Conservation (phyloP, 345 rosid genomes). For the Pistacia atlantica region DNA sequence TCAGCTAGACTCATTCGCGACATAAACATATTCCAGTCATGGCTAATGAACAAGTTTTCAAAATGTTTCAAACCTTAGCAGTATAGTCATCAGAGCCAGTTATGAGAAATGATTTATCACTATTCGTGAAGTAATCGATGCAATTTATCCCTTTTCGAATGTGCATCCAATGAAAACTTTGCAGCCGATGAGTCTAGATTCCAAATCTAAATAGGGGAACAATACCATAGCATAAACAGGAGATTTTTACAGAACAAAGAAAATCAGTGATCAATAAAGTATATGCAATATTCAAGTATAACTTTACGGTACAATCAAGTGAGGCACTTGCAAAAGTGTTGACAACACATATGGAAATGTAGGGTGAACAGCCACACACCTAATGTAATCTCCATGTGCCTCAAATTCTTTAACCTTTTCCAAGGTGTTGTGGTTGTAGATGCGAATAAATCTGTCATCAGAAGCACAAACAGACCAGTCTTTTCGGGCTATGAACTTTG, state of each 20-base stretch:
- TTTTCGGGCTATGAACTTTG: no score
- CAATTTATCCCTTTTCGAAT: conserved; percentile 88
- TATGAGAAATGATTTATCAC: conserved; percentile 72
- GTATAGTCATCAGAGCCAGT: conserved; percentile 93
- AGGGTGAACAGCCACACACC: conserved; percentile 81
- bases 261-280: conserved; percentile 10
- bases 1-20: background rate
- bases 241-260: background rate
- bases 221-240: background rate
- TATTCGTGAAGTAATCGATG: conserved; percentile 74
- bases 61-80: conserved; percentile 76
- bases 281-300: conserved; percentile 22
- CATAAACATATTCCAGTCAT: background rate
- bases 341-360: conserved; percentile 72
- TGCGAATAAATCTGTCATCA: conserved; percentile 78
- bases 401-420: conserved; percentile 90
- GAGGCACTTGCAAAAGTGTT: conserved; percentile 98
- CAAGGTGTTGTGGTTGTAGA: conserved; percentile 90
- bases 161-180: conserved; percentile 77
- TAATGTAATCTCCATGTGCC: conserved; percentile 84
- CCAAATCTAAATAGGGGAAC: conserved; percentile 68
- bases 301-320: conserved; percentile 95
- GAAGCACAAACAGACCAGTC: no score
- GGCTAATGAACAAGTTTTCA: background rate
- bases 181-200: conserved; percentile 80